Evolutionary conservation across 768 basidiomycete species (phyloP).

Genomic region (Astraeus odoratus): DNA sequence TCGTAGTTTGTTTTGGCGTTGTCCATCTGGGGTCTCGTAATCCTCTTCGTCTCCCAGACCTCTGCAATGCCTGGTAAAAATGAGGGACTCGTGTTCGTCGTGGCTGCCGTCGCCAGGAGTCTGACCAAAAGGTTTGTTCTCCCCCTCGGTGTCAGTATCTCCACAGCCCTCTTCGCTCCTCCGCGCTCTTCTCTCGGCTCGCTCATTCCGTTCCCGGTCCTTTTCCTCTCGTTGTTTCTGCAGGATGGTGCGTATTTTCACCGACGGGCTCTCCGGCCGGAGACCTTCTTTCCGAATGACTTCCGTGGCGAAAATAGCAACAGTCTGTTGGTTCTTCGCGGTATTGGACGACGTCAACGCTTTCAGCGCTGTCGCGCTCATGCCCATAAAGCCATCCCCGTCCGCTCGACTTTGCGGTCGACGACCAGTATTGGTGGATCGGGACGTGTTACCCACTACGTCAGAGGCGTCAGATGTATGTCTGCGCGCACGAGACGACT

Average conservation of each 20-base stretch:
- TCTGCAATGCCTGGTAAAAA: conserved; percentile 38
- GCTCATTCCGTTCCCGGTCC: conserved; percentile 42
- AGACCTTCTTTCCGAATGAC: conserved; percentile 62
- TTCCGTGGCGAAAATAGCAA: conserved; percentile 58
- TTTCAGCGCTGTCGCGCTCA: conserved; percentile 64
- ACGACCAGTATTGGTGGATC: conserved; percentile 36
- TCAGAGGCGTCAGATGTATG: conserved; percentile 30
- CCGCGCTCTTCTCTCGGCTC: conserved; percentile 56
- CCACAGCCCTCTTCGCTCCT: conserved; percentile 30
- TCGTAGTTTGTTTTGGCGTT: conserved; percentile 35
- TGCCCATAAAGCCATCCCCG: conserved; percentile 47
- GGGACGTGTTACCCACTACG: conserved; percentile 30
- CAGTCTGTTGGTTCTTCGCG: conserved; percentile 59
- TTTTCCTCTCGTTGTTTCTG: conserved; percentile 66
- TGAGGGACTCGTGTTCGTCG: conserved; percentile 23
- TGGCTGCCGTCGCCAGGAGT: conserved; percentile 4
- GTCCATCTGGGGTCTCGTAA: conserved; percentile 57
- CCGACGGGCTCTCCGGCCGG: conserved; percentile 73
- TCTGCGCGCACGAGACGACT: conserved; percentile 44
- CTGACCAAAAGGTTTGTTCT: conserved; percentile 6
- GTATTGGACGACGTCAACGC: conserved; percentile 71
- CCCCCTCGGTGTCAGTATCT: conserved; percentile 26
- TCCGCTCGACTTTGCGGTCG: conserved; percentile 31
- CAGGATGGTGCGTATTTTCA: conserved; percentile 60
- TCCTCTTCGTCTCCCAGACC: conserved; percentile 82